Evolutionary conservation across 306 rosid species (phyloP).

Genomic region (Begonia peltatifolia): DNA sequence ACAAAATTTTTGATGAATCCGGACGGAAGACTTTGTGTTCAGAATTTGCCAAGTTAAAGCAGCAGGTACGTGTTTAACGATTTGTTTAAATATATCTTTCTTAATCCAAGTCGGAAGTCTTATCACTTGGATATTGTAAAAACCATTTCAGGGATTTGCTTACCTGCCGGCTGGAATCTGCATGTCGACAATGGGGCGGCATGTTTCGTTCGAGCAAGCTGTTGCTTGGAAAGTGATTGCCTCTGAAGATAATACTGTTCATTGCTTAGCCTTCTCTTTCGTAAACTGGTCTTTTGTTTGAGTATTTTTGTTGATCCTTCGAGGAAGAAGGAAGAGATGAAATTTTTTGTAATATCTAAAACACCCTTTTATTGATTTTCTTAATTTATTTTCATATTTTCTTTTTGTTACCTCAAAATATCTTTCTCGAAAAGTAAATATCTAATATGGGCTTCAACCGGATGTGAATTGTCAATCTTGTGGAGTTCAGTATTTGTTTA

Average conservation of each 20-base stretch:
- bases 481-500: too few species aligned
- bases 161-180: conserved; percentile 78
- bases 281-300: conserved; percentile 96
- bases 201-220: conserved; percentile 77
- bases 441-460: too few species aligned
- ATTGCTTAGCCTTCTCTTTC: conserved; percentile 88
- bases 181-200: conserved; percentile 88
- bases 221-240: conserved; percentile 88
- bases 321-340: not conserved
- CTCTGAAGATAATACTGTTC: conserved; percentile 54
- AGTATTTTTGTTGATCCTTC: conserved; percentile 2
- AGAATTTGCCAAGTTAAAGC: conserved; percentile 83
- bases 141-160: conserved; percentile 50
- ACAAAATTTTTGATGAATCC: conserved; percentile 72
- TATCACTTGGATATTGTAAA: too few species aligned
- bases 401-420: too few species aligned
- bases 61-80: conserved; percentile 34
- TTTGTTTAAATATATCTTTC: not conserved
- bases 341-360: conserved; percentile 5
- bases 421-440: too few species aligned
- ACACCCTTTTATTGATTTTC: too few species aligned
- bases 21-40: conserved; percentile 68
- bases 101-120: not conserved
- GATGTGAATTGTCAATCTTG: too few species aligned
- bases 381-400: too few species aligned